Evolutionary conservation across 2,329 filamentous ascomycete species (phyloP), one percentile per base, ranked within the genome.

Genomic region (Pseudogymnoascus sp.): DNA sequence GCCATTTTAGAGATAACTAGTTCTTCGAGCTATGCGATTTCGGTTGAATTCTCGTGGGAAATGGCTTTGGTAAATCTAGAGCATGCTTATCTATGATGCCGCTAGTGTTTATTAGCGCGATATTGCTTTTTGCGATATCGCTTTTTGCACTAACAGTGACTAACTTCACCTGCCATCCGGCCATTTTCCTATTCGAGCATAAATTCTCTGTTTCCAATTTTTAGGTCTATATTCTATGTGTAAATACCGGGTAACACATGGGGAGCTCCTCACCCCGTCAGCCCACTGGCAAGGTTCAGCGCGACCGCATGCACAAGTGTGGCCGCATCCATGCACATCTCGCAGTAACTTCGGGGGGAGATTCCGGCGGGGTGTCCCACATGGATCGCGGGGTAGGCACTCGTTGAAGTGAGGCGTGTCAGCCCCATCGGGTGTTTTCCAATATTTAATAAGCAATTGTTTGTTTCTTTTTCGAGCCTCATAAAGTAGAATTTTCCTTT

Each of bases 1-100:
- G 65, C 64, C 64, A 67, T 67, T 23, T 41, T 35, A 12, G 49
- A 35, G 49, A 55, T 21, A 55, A 31, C 10, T 55, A 14, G 29
- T 29, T 33, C n/a, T 55, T 21, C 11, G 16, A 55, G 49, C 7
- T 55, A 23, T 55, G 49, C 8, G 49, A 55, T 33, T 21, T 55
- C 21, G 10, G 49, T 55, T 19, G 29, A 26, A 55, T 55, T 35
- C 49, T 19, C 11, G 49, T 5, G 45, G 8, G 49, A 55, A 12
- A 55, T 12, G n/a, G n/a, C 29, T 55, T 55, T 33, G 12, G 29
- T 55, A 7, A 21, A 55, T 35, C 49, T 35, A 21, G 49, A 55
- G 16, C 8, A 55, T 55, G 49, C 14, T 7, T 55, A 55, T 55
- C 49, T 21, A 5, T 3, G 6, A 55, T 33, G 29, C 49, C 49